Conservation (phyloP, 2,329 filamentous ascomycete species). For the Scedosporium minutisporum region DNA sequence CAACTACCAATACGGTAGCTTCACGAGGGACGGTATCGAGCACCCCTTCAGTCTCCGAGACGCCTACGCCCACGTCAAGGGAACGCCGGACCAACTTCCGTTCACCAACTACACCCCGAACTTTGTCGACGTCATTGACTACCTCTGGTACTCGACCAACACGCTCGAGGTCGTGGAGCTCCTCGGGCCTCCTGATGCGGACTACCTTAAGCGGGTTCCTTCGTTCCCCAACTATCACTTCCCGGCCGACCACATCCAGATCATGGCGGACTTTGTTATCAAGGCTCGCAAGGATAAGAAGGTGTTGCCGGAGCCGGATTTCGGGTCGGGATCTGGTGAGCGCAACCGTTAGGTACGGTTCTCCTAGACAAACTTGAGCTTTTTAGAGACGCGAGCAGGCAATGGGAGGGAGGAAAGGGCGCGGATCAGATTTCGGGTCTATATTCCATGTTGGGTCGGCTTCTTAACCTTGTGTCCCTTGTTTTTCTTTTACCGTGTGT, state of each 20-base stretch:
- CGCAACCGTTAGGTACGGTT: background rate
- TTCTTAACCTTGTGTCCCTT: background rate
- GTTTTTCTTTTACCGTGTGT: background rate
- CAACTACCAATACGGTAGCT: constrained; percentile 80
- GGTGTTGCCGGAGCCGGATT: constrained; percentile 51
- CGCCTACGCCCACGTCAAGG: constrained; percentile 72
- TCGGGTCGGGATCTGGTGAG: constrained; percentile 27
- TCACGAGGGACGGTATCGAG: constrained; percentile 83
- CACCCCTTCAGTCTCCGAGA: constrained; percentile 93
- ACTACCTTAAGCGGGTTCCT: constrained; percentile 77
- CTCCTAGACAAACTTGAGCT: background rate
- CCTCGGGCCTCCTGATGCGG: constrained; percentile 75
- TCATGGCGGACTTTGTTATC: constrained; percentile 82
- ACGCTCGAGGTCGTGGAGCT: constrained; percentile 74
- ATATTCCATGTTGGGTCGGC: background rate
- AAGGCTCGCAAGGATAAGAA: constrained; percentile 81
- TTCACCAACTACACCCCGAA: constrained; percentile 96
- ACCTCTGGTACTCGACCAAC: constrained; percentile 96
- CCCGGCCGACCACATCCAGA: constrained; percentile 83
- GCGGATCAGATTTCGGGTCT: background rate
- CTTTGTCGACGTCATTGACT: constrained; percentile 90
- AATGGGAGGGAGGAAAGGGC: background rate
- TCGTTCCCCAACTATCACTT: constrained; percentile 94
- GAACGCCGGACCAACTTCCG: constrained; percentile 71
- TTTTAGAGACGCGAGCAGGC: background rate